Evolutionary conservation across 1,139 yeast species (phyloP).

Genomic region (Candida sojae): DNA sequence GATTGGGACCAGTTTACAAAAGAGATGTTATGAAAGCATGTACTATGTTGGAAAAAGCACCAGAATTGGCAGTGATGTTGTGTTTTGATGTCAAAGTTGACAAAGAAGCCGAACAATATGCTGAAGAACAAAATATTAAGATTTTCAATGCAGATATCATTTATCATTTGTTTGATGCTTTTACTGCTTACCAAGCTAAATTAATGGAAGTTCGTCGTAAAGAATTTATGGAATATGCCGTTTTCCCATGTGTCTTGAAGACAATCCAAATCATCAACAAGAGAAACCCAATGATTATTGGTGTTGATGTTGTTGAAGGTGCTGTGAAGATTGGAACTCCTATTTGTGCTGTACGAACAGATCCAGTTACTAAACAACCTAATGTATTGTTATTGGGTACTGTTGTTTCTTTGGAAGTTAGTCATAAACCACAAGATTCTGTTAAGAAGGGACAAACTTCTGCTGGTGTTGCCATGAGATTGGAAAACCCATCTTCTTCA

Average conservation of each 20-base stretch:
- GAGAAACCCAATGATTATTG: constrained; percentile 98
- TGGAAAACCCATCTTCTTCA: constrained; percentile 87
- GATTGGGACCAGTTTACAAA: constrained; percentile 96
- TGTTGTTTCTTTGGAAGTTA: constrained; percentile 88
- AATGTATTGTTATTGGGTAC: constrained; percentile 76
- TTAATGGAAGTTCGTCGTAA: constrained; percentile 87
- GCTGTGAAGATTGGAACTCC: constrained; percentile 90
- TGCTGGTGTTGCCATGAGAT: constrained; percentile 98
- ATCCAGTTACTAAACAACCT: constrained; percentile 80
- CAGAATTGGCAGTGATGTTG: constrained; percentile 93
- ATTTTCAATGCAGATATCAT: constrained; percentile 95
- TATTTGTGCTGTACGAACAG: constrained; percentile 87
- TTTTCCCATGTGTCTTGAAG: constrained; percentile 92
- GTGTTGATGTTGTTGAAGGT: constrained; percentile 96
- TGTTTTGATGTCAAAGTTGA: constrained; percentile 98
- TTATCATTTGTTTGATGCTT: constrained; percentile 93
- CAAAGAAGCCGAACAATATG: constrained; percentile 97
- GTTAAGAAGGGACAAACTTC: constrained; percentile 95
- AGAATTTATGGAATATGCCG: constrained; percentile 85
- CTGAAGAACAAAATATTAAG: constrained; percentile 87
- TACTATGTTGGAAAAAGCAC: constrained; percentile 95
- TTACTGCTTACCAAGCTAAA: constrained; percentile 88
- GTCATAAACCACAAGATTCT: constrained; percentile 76
- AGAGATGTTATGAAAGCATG: constrained; percentile 98
- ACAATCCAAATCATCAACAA: constrained; percentile 96